Conservation (phyloP, 2,329 filamentous ascomycete genomes). For the Calonectria pauciramosa region DNA sequence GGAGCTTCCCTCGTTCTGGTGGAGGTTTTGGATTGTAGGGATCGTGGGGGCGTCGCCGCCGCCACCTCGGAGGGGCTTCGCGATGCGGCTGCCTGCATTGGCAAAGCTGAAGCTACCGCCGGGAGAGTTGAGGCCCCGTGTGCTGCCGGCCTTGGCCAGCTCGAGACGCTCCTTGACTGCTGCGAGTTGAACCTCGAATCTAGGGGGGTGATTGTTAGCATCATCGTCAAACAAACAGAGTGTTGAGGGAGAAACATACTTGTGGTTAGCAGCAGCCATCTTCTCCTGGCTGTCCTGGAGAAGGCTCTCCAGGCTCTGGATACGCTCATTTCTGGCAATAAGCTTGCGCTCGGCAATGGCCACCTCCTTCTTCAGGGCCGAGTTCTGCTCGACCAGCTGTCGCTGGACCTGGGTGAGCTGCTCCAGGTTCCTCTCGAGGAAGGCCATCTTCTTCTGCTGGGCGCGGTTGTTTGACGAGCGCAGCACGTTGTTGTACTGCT, state of each 20-base stretch:
- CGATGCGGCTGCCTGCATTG: conserved; percentile 74
- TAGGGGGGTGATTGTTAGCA: conserved; percentile 57
- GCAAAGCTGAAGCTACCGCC: conserved; percentile 81
- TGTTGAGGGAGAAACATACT: conserved; percentile 71
- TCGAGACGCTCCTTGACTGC: conserved; percentile 98
- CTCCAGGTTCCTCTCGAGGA: conserved; percentile 97
- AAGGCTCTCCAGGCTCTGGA: conserved; percentile 91
- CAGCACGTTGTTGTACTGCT: conserved; percentile 99
- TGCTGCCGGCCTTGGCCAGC: conserved; percentile 92
- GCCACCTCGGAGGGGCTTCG: conserved; percentile 77
- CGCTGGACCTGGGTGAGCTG: conserved; percentile 97
- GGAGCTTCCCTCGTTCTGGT: conserved; percentile 67
- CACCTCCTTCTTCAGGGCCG: conserved; percentile 97
- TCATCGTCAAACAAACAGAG: background rate
- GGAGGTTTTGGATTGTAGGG: conserved; percentile 70
- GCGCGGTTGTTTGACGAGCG: conserved; percentile 97
- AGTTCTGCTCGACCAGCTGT: conserved; percentile 98
- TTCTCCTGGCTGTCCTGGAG: conserved; percentile 99
- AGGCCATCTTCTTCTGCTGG: conserved; percentile 99
- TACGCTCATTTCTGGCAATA: conserved; percentile 96
- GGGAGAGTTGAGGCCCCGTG: conserved; percentile 81
- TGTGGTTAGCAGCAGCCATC: conserved; percentile 95
- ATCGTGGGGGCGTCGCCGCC: conserved; percentile 65
- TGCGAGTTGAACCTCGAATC: conserved; percentile 96
- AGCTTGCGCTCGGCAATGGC: conserved; percentile 98